Percentiles rank a stretch among this genome's conserved stretches.
phyloP scores from a whole-genome alignment of 2,329 filamentous ascomycete species.

The Magnaporthiopsis incrustans region DNA sequence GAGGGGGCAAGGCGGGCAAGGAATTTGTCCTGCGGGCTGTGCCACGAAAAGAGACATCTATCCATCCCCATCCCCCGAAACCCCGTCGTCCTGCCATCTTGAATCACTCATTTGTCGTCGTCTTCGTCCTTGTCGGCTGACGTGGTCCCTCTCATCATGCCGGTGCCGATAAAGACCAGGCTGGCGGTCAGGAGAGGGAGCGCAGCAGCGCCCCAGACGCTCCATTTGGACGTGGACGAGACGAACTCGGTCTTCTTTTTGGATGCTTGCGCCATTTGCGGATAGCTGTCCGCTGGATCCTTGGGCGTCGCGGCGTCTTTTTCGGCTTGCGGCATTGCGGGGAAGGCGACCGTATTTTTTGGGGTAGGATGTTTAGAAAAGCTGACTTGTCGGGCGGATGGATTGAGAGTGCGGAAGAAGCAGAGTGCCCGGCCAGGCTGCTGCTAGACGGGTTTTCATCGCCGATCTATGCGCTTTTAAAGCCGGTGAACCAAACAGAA shows the following conservation, averaged over 20 bases:
- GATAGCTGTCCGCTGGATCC: not conserved
- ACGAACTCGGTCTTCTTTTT: not conserved
- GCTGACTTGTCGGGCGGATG: not conserved
- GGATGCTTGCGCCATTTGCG: not conserved
- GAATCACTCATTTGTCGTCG: not conserved
- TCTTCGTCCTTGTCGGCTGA: not conserved
- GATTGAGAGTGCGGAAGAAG: too few species aligned
- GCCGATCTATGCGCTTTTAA: too few species aligned
- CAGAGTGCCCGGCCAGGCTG: too few species aligned
- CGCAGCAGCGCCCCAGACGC: not conserved
- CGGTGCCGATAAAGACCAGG: not conserved
- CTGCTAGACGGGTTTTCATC: too few species aligned
- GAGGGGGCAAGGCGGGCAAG: too few species aligned
- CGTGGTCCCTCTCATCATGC: not conserved
- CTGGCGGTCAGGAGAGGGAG: not conserved
- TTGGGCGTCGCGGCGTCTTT: not conserved
- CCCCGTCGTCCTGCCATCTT: too few species aligned
- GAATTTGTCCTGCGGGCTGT: too few species aligned
- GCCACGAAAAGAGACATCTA: too few species aligned
- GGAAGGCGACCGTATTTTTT: not conserved
- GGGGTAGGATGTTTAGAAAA: too few species aligned
- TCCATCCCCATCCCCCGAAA: too few species aligned
- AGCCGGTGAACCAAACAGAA: too few species aligned
- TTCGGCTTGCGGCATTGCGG: not conserved
- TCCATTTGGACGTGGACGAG: not conserved